Conservation (phyloP, 305 asterid genomes). For the Fraxinus angustifolia region DNA sequence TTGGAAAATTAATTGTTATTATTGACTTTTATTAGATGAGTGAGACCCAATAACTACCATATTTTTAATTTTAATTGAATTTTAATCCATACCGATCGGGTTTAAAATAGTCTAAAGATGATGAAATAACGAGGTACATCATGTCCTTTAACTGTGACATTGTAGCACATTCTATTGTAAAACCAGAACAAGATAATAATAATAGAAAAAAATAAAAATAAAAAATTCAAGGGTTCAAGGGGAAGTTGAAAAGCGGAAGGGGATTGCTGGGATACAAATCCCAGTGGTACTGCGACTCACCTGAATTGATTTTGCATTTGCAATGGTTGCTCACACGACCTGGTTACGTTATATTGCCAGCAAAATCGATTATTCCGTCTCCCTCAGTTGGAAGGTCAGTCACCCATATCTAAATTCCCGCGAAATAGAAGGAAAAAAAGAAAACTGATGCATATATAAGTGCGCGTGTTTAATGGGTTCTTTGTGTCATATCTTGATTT, state of each 20-base stretch:
- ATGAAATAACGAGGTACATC: too few species aligned
- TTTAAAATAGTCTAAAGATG: too few species aligned
- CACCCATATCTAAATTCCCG: neutral
- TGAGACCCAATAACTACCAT: too few species aligned
- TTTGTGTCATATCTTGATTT: neutral
- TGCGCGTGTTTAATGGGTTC: neutral
- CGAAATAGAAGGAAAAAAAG: too few species aligned
- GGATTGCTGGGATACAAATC: neutral
- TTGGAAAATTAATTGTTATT: too few species aligned
- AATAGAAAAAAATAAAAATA: neutral
- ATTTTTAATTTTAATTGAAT: too few species aligned
- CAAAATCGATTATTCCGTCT: conserved; percentile 44
- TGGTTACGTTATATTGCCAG: conserved; percentile 50
- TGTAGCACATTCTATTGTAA: too few species aligned
- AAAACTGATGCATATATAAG: neutral
- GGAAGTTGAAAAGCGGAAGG: neutral
- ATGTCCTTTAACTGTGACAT: too few species aligned
- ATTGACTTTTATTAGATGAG: too few species aligned
- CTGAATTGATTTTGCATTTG: neutral
- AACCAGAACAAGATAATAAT: neutral
- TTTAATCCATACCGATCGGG: too few species aligned
- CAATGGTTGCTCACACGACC: conserved; percentile 49
- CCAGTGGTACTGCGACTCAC: neutral
- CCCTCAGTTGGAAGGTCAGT: conserved; percentile 35
- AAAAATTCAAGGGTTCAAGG: neutral